Conservation (phyloP, 176 grass and related monocot genomes). For the Saccharum officinarum region DNA sequence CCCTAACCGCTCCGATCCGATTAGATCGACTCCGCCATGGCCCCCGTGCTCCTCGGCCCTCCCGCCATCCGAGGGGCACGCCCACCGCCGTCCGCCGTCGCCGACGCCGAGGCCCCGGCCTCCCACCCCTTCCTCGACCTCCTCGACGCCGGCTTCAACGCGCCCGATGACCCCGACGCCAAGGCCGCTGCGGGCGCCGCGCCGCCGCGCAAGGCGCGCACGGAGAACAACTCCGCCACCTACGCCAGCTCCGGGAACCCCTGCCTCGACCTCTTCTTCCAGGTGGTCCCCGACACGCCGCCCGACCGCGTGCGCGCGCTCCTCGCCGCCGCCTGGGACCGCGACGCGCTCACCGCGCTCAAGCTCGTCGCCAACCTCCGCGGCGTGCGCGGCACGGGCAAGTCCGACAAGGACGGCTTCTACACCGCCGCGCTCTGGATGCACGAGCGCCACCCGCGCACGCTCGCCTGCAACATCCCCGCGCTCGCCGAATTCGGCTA, state of each 20-base stretch:
- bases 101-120: background rate
- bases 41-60: conserved; percentile 31
- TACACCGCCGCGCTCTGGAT: conserved; percentile 37
- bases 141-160: conserved; percentile 48
- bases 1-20: background rate
- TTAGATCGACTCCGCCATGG: background rate
- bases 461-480: conserved; percentile 41
- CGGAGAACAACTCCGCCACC: conserved; percentile 49
- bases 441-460: conserved; percentile 40
- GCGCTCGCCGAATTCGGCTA: conserved; percentile 39
- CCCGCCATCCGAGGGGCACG: conserved; percentile 18
- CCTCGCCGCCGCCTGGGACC: conserved; percentile 41
- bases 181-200: background rate
- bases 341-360: conserved; percentile 45
- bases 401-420: conserved; percentile 24
- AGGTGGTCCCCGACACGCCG: background rate
- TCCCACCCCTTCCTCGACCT: conserved; percentile 41
- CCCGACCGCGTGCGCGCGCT: conserved; percentile 9
- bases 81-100: background rate
- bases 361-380: conserved; percentile 33
- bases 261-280: conserved; percentile 50
- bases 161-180: background rate
- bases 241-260: conserved; percentile 53
- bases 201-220: conserved; percentile 4
- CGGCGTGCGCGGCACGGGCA: background rate